These are phyloP conservation scores for Leccinum truebloodii DNA, from an alignment of 768 basidiomycete genomes.

Conservation along the genomic window DNA sequence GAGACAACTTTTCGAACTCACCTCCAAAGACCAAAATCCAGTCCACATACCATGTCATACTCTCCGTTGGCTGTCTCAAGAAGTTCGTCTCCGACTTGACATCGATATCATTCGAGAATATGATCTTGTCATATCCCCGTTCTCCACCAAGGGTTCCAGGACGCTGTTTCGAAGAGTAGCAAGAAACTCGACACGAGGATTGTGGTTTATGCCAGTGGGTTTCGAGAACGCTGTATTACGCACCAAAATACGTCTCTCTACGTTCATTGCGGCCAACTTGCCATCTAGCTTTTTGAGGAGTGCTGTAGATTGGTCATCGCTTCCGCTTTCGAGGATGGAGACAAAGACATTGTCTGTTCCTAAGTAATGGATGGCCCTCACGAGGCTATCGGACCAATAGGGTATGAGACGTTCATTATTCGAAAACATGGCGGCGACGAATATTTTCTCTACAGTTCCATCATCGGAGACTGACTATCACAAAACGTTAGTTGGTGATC, in stretches of 20 bases:
- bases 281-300: conserved; percentile 13
- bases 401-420: conserved; percentile 40
- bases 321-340: conserved; percentile 43
- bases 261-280: conserved; percentile 9
- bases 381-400: conserved; percentile 39
- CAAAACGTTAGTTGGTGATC: no score
- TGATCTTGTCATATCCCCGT: conserved; percentile 39
- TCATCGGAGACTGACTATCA: background rate
- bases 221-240: conserved; percentile 6
- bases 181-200: conserved; percentile 8
- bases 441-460: conserved; percentile 13
- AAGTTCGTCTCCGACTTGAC: conserved; percentile 43
- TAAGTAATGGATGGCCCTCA: conserved; percentile 38
- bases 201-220: background rate
- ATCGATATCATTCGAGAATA: conserved; percentile 45
- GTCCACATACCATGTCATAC: conserved; percentile 45
- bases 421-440: conserved; percentile 38
- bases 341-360: conserved; percentile 45
- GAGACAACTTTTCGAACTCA: conserved; percentile 19
- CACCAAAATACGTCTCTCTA: conserved; percentile 16
- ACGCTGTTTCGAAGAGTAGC: conserved; percentile 40
- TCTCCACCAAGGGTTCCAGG: conserved; percentile 40
- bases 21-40: conserved; percentile 40
- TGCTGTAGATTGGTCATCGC: conserved; percentile 11
- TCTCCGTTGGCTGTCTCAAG: conserved; percentile 38